phyloP scores from a whole-genome alignment of 1,284 basidiomycete genomes.

The Boletellus dicymbophilus region DNA sequence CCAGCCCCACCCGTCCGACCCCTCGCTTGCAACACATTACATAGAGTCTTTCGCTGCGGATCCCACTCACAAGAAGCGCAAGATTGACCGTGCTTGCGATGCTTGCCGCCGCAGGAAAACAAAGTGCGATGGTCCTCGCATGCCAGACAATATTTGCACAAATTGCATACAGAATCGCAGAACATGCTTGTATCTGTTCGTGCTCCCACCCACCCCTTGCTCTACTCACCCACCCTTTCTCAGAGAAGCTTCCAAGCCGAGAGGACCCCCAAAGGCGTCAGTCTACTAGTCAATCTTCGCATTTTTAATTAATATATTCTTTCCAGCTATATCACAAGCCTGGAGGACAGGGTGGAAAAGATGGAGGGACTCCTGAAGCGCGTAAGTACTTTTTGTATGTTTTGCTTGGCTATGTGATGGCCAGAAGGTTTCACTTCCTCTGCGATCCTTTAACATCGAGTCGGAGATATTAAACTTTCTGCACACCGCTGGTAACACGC shows the following conservation, averaged over 20 bases:
- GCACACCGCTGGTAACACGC: not conserved
- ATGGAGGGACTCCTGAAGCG: conserved; percentile 70
- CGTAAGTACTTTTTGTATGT: conserved; percentile 42
- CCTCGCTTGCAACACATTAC: conserved; percentile 16
- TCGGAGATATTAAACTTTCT: not conserved
- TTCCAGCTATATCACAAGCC: conserved; percentile 67
- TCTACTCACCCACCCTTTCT: not conserved
- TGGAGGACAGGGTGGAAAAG: conserved; percentile 76
- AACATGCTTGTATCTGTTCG: conserved; percentile 75
- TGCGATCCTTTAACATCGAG: not conserved
- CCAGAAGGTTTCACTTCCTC: not conserved
- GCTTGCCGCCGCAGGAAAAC: conserved; percentile 68
- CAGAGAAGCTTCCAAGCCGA: conserved; percentile 77
- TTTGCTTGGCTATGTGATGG: not conserved
- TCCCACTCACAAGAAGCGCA: conserved; percentile 46
- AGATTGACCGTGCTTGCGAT: conserved; percentile 72
- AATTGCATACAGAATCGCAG: conserved; percentile 69
- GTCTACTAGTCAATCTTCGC: conserved; percentile 21
- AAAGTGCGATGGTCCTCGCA: conserved; percentile 68
- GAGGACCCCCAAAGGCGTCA: conserved; percentile 85
- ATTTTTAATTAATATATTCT: not conserved
- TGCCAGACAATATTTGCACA: conserved; percentile 63
- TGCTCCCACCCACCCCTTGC: conserved; percentile 10
- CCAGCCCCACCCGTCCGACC: not conserved
- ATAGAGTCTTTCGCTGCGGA: conserved; percentile 6